A percentile compares a stretch with the other conserved stretches of the same genome.
phyloP scores from a whole-genome alignment of 78 protist genomes.

The Emiliania huxleyi region DNA sequence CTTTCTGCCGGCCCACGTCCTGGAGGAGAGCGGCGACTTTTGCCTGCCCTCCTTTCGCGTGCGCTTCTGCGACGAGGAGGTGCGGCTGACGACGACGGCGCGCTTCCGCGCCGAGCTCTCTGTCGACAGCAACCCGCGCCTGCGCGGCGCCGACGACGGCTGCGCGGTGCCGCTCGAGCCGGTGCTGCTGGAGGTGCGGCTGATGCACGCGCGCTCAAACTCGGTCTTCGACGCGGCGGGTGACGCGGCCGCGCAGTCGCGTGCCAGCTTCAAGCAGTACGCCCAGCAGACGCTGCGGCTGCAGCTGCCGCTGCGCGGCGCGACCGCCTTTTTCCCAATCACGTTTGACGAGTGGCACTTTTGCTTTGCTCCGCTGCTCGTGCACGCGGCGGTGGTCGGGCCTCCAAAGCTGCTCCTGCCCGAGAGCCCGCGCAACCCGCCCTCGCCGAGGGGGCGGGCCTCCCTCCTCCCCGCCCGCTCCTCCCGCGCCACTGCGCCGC shows the following conservation, averaged over 20 bases:
- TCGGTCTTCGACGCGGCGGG: neutral
- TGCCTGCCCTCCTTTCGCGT: neutral
- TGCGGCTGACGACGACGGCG: neutral
- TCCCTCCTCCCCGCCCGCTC: no score
- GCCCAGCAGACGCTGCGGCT: neutral
- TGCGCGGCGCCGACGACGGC: neutral
- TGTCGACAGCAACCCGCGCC: neutral
- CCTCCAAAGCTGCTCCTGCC: neutral
- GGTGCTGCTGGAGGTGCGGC: neutral
- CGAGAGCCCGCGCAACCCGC: neutral
- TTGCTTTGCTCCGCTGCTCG: neutral
- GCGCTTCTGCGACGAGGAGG: neutral
- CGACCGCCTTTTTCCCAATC: neutral
- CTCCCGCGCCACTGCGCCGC: no score
- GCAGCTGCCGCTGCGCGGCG: neutral
- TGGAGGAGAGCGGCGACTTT: neutral
- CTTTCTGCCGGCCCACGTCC: neutral
- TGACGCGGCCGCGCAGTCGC: neutral
- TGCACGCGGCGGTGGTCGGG: neutral
- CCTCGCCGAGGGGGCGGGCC: neutral
- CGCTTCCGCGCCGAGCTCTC: neutral
- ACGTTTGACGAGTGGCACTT: conserved; percentile 10
- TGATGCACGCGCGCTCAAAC: neutral
- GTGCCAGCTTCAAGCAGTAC: neutral
- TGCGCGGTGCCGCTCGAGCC: neutral